These are phyloP conservation scores for Cardiospermum halicacabum DNA, from an alignment of 345 rosid genomes.

Conservation along the genomic window DNA sequence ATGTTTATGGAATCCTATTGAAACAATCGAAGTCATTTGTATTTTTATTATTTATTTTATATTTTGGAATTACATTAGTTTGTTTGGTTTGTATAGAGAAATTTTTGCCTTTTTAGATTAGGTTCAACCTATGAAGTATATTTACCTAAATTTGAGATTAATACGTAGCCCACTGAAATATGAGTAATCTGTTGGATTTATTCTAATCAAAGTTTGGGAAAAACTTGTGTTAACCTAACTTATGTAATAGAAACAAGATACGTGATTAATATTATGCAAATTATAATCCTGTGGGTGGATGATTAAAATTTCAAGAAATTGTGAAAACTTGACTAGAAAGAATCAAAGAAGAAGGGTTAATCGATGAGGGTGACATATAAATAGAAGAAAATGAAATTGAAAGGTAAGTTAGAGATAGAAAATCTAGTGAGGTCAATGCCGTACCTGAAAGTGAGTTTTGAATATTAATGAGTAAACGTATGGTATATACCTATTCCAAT, in stretches of 20 bases:
- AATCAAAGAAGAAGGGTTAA: background rate
- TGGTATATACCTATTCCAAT: too few species aligned
- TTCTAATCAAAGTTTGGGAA: background rate
- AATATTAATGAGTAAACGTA: too few species aligned
- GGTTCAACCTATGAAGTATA: too few species aligned
- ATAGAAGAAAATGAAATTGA: background rate
- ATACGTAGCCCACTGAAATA: background rate
- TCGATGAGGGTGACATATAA: background rate
- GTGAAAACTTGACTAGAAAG: background rate
- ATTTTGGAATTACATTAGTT: too few species aligned
- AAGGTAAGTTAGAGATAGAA: too few species aligned
- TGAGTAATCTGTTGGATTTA: background rate
- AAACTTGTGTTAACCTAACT: background rate
- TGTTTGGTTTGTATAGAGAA: too few species aligned
- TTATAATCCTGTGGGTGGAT: background rate
- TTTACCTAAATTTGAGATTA: background rate
- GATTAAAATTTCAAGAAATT: background rate
- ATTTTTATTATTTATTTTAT: too few species aligned
- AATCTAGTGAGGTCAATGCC: slow-evolving; percentile 7
- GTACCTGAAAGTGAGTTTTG: slow-evolving; percentile 1
- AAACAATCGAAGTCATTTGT: too few species aligned
- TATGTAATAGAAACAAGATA: background rate
- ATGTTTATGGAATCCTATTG: too few species aligned
- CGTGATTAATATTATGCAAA: background rate
- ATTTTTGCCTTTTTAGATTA: too few species aligned